Percentiles rank a stretch among this genome's conserved stretches.
Conservation (phyloP, 2,329 filamentous ascomycete genomes). For the Colletotrichum sp. region DNA sequence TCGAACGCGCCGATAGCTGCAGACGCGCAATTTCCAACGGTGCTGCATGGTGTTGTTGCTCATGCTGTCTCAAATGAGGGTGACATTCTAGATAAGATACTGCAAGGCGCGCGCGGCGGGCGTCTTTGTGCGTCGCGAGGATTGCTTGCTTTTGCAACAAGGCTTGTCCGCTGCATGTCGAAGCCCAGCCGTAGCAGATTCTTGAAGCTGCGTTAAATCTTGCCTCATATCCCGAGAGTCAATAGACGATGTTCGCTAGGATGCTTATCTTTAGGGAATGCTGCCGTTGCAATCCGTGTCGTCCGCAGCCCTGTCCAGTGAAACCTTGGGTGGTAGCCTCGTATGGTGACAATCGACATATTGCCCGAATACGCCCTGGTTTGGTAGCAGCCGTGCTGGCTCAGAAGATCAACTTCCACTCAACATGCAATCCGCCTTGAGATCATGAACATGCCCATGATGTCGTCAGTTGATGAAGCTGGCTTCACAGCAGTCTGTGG, state of each 20-base stretch:
- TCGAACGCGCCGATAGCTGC: not conserved
- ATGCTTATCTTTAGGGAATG: not conserved
- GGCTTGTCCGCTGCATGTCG: not conserved
- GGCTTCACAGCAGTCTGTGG: not conserved
- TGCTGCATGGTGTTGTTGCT: not conserved
- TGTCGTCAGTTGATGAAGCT: not conserved
- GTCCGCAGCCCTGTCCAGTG: not conserved
- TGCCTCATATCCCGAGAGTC: not conserved
- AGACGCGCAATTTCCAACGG: slow-evolving; percentile 5
- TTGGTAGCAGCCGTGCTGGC: not conserved
- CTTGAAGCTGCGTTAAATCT: not conserved
- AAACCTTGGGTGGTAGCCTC: not conserved
- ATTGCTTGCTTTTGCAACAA: not conserved
- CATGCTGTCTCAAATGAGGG: not conserved
- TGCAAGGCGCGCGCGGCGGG: not conserved
- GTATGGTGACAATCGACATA: not conserved
- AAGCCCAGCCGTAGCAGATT: no score
- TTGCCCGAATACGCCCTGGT: not conserved
- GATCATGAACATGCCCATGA: not conserved
- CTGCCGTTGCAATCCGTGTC: not conserved
- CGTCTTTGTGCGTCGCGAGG: not conserved
- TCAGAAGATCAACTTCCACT: not conserved
- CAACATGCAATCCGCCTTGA: not conserved
- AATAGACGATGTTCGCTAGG: not conserved
- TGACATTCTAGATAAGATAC: not conserved